Evolutionary conservation across 202 grass and related monocot genomes (phyloP).

Genomic region (Hordeum pubiflorum): DNA sequence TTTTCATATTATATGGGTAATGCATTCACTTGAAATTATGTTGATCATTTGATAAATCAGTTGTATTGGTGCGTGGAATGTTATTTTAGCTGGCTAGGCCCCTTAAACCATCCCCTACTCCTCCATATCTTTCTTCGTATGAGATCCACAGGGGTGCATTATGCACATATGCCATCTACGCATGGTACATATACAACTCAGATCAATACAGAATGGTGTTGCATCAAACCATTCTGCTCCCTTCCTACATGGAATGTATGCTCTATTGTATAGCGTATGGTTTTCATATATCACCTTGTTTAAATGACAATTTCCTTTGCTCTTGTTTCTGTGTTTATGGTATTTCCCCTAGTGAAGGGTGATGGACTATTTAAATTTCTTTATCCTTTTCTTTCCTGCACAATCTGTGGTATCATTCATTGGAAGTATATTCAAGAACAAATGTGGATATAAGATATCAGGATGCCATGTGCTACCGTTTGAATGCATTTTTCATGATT

Average conservation of each 20-base stretch:
- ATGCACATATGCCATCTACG: too few relatives aligned
- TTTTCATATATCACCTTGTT: background rate
- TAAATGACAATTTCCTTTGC: background rate
- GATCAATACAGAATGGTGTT: too few relatives aligned
- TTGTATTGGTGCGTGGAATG: background rate
- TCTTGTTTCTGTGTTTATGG: background rate
- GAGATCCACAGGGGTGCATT: too few relatives aligned
- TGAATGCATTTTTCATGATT: background rate
- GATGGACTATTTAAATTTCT: background rate
- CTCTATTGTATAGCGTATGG: background rate
- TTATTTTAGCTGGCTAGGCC: too few relatives aligned
- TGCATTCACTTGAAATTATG: slow-evolving; percentile 1
- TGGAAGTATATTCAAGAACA: background rate
- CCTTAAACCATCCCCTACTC: too few relatives aligned
- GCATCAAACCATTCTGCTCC: too few relatives aligned
- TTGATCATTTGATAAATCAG: background rate
- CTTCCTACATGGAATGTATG: background rate
- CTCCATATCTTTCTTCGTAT: too few relatives aligned
- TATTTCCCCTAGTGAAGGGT: slow-evolving; percentile 11
- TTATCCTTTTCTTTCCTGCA: too few relatives aligned
- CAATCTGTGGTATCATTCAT: background rate
- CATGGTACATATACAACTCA: too few relatives aligned
- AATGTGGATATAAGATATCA: background rate
- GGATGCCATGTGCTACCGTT: background rate
- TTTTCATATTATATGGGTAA: background rate